Evolutionary conservation across 371 early-diverging fungal genomes (phyloP).

Genomic region (Mortierella sp.): DNA sequence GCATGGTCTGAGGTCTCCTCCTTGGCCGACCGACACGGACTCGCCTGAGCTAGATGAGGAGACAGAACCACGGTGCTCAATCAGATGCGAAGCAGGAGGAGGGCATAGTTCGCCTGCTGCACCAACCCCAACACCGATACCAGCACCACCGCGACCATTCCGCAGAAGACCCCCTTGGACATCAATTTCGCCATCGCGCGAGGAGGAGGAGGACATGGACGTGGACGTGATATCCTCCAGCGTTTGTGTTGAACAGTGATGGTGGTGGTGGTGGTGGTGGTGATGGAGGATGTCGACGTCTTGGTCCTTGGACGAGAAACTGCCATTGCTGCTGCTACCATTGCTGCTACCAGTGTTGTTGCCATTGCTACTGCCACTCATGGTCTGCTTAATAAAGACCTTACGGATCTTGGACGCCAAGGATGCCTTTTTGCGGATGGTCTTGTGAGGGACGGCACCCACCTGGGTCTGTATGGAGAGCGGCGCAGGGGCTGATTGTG

Average conservation of each 20-base stretch:
- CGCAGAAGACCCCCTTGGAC: constrained; percentile 1
- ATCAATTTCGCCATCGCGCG: constrained; percentile 9
- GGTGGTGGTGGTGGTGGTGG: constrained; percentile 4
- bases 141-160: background rate
- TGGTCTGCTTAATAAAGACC: constrained; percentile 39
- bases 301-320: constrained; percentile 19
- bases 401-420: constrained; percentile 52
- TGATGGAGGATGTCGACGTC: constrained; percentile 2
- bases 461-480: background rate
- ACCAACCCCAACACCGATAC: background rate
- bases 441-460: background rate
- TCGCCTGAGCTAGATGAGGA: constrained; percentile 49
- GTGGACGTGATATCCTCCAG: constrained; percentile 31
- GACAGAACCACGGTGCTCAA: constrained; percentile 49
- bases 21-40: constrained; percentile 31
- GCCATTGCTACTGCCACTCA: no score
- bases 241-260: background rate
- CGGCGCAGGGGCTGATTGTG: background rate
- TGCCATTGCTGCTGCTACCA: background rate
- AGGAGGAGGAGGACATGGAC: background rate
- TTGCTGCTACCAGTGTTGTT: background rate
- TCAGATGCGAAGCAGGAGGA: constrained; percentile 8
- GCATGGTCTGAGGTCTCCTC: constrained; percentile 14
- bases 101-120: background rate
- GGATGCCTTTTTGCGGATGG: constrained; percentile 30